Percentiles rank a stretch among this genome's conserved stretches.
Evolutionary conservation across 2,329 filamentous ascomycete species (phyloP).

Genomic region (Pezizomycotina sp.): DNA sequence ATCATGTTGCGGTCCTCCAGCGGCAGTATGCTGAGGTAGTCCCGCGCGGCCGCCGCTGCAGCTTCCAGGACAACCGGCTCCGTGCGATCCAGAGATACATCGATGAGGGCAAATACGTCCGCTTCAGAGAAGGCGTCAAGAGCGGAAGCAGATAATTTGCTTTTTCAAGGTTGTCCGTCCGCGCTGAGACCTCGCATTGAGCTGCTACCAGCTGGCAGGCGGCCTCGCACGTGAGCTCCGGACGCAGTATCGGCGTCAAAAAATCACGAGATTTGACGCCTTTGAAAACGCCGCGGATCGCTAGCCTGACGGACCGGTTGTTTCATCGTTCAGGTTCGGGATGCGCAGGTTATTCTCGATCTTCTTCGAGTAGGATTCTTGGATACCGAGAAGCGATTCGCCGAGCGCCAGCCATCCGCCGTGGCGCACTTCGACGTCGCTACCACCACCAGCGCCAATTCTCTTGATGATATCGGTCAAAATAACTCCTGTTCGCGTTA

Average conservation of each 20-base stretch:
- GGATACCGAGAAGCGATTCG: constrained; percentile 21
- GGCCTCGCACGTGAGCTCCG: constrained; percentile 48
- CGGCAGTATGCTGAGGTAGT: constrained; percentile 18
- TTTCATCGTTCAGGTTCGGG: no score
- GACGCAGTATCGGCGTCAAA: constrained; percentile 36
- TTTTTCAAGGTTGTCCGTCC: constrained; percentile 1
- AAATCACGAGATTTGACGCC: constrained; percentile 29
- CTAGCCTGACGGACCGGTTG: no score
- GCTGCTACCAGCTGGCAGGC: constrained; percentile 43
- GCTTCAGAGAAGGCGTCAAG: background rate
- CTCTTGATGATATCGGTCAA: constrained; percentile 20
- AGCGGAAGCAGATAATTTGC: constrained; percentile 1
- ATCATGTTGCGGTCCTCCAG: constrained; percentile 13
- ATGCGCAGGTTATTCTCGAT: no score
- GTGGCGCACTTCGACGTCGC: constrained; percentile 24
- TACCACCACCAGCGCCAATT: constrained; percentile 19
- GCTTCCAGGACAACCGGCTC: constrained; percentile 18
- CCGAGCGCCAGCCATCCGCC: constrained; percentile 24
- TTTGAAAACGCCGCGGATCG: constrained; percentile 26
- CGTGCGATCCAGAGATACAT: constrained; percentile 22
- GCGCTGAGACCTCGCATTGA: constrained; percentile 21
- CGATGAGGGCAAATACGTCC: constrained; percentile 19
- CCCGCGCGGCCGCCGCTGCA: constrained; percentile 12
- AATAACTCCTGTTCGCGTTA: no score
- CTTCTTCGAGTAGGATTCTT: no score